Evolutionary conservation across 768 basidiomycete species (phyloP).

Genomic region (Baorangia bicolor): DNA sequence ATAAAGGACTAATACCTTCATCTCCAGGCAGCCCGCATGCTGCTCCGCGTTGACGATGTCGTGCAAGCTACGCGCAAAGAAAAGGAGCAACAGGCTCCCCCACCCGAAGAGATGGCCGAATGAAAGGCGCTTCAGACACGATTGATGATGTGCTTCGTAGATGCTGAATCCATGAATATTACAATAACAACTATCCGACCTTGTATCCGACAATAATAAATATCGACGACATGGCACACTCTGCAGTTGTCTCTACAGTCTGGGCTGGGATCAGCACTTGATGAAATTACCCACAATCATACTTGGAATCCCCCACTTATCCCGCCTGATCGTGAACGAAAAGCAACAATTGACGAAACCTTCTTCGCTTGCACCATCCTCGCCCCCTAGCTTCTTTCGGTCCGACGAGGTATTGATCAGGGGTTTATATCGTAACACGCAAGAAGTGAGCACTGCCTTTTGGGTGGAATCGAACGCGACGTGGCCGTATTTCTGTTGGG

Average conservation of each 20-base stretch:
- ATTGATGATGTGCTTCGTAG: not conserved
- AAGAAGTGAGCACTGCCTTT: slow-evolving; percentile 91
- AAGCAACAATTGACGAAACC: slow-evolving; percentile 85
- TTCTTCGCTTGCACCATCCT: slow-evolving; percentile 51
- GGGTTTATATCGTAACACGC: slow-evolving; percentile 81
- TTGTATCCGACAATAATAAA: too few relatives aligned
- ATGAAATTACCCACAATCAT: slow-evolving; percentile 93
- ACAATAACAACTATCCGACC: slow-evolving; percentile 11
- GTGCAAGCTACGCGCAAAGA: slow-evolving; percentile 83
- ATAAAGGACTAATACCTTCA: not conserved
- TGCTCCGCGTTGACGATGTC: slow-evolving; percentile 92
- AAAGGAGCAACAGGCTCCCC: slow-evolving; percentile 47
- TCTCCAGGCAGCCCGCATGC: slow-evolving; percentile 76
- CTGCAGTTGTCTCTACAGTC: not conserved
- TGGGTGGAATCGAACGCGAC: slow-evolving; percentile 91
- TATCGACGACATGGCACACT: slow-evolving; percentile 1
- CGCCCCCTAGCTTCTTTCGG: slow-evolving; percentile 30
- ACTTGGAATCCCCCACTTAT: slow-evolving; percentile 84
- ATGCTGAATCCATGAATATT: slow-evolving; percentile 11
- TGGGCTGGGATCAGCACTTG: slow-evolving; percentile 44
- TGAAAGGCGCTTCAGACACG: not conserved
- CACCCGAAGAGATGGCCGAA: slow-evolving; percentile 56
- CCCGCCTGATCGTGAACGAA: slow-evolving; percentile 84
- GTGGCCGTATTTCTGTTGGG: slow-evolving; percentile 84
- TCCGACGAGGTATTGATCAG: slow-evolving; percentile 42